These are phyloP conservation scores for Neltuma alba DNA, from an alignment of 306 rosid species.

Conservation along the genomic window DNA sequence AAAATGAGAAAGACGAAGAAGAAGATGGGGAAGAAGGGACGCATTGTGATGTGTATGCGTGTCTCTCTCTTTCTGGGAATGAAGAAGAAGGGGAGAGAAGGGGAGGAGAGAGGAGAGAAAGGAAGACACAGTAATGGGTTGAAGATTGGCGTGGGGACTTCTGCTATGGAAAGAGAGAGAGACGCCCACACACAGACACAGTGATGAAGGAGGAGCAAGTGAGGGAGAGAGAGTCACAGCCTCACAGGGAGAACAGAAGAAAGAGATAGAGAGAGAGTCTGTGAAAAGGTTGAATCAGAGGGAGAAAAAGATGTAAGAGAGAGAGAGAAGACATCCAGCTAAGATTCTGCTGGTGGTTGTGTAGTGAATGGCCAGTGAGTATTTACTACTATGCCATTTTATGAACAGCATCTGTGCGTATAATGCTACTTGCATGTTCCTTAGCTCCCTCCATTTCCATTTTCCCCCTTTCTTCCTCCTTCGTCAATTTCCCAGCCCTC, in stretches of 20 bases:
- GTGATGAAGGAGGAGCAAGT: neutral
- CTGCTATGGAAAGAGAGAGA: neutral
- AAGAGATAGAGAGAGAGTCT: neutral
- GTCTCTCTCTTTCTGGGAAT: neutral
- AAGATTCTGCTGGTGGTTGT: slow-evolving; percentile 60
- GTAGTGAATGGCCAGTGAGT: neutral
- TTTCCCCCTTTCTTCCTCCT: neutral
- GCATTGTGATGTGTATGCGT: slow-evolving; percentile 48
- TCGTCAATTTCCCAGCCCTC: neutral
- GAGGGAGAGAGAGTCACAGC: neutral
- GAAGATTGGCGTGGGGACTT: neutral
- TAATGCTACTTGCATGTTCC: neutral
- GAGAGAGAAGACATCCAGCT: slow-evolving; percentile 63
- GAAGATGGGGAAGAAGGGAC: slow-evolving; percentile 25
- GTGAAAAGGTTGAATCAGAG: slow-evolving; percentile 38
- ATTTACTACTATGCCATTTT: neutral
- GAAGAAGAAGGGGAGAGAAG: neutral
- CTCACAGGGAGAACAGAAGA: neutral
- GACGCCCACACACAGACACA: neutral
- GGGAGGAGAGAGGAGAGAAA: neutral
- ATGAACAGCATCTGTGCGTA: neutral
- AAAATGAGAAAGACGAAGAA: slow-evolving; percentile 28
- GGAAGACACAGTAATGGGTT: slow-evolving; percentile 11
- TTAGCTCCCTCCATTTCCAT: no score
- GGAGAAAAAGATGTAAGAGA: neutral